Evolutionary conservation across 805 yeast species (phyloP), one percentile per base, ranked within the genome.

Genomic region (Candida sphagnicola): DNA sequence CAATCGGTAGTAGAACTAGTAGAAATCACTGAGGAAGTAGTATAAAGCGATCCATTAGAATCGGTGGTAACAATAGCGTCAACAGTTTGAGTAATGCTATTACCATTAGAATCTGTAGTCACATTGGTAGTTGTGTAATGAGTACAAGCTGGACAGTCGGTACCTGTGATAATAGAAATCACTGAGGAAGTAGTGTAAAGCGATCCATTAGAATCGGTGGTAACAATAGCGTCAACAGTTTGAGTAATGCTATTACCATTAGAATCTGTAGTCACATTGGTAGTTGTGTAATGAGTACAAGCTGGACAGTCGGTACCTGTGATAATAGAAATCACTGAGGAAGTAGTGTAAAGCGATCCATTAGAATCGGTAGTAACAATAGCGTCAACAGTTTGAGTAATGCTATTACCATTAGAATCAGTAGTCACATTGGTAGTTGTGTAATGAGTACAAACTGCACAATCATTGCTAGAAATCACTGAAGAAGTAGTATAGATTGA

Each of bases 41-140:
- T 34, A 14, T 15, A 34, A 8, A 29, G 11, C 4, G 6, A 5
- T 8, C 37, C 55, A n/a, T 15, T 41, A 12, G 45, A 33, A 31
- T 53, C 45, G n/a, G 57, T 53, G 4, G 58, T 52, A 16, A 51
- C 49, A 28, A 45, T 34, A 17, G 45, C 46, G 26, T 35, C 23
- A 8, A 41, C 24, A 8, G 37, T 24, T 6, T 23, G 15, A 25
- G 12, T 14, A 15, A 8, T 12, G 3, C 5, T 12, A 11, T 41
- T 48, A 26, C 40, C 51, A 12, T 32, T 34, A 12, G 42, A 45
- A 16, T 50, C 13, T 11, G 37, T 34, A 4, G 30, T 34, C 6
- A 23, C 18, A 25, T 25, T 13, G 16, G 19, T 14, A 10, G 30
- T 25, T 8, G 30, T 14, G n/a, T 25, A 24, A 33, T 25, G 10